Conservation (phyloP, 2,329 filamentous ascomycete genomes). For the Exophiala viscosa region DNA sequence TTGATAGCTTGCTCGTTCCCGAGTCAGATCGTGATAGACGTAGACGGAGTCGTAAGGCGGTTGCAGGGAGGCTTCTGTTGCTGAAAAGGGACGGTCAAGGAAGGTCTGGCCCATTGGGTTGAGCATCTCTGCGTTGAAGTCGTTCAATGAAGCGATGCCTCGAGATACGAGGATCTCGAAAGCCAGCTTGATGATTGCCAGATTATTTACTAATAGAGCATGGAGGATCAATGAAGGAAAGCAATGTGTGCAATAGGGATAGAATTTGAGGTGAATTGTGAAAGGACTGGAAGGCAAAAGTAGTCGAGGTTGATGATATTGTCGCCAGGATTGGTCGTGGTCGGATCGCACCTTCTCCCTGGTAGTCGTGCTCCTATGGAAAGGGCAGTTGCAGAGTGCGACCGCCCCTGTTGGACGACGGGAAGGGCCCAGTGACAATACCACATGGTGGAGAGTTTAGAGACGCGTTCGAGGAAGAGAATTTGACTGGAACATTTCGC, state of each 20-base stretch:
- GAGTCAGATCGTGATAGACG: too few relatives aligned
- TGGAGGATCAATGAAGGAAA: neutral
- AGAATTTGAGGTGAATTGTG: neutral
- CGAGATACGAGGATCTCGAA: constrained; percentile 23
- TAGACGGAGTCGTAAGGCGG: too few relatives aligned
- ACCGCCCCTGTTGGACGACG: too few relatives aligned
- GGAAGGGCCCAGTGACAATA: too few relatives aligned
- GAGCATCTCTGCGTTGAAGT: constrained; percentile 6
- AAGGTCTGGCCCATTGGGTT: neutral
- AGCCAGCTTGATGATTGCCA: constrained; percentile 17
- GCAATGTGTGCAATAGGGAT: constrained; percentile 1
- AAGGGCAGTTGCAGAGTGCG: neutral
- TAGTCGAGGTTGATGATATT: neutral
- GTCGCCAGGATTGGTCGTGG: too few relatives aligned
- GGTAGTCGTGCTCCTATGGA: neutral
- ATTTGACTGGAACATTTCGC: neutral
- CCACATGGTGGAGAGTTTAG: too few relatives aligned
- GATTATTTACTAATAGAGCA: constrained; percentile 8
- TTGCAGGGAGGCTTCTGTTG: too few relatives aligned
- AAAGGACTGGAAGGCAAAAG: neutral
- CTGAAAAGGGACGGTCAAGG: neutral
- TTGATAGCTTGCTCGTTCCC: too few relatives aligned
- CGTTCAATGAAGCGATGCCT: constrained; percentile 16
- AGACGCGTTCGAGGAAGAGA: neutral
- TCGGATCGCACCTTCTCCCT: neutral